These are phyloP conservation scores for Fusarium sp. DNA, from an alignment of 2,329 filamentous ascomycete species.

Conservation along the genomic window DNA sequence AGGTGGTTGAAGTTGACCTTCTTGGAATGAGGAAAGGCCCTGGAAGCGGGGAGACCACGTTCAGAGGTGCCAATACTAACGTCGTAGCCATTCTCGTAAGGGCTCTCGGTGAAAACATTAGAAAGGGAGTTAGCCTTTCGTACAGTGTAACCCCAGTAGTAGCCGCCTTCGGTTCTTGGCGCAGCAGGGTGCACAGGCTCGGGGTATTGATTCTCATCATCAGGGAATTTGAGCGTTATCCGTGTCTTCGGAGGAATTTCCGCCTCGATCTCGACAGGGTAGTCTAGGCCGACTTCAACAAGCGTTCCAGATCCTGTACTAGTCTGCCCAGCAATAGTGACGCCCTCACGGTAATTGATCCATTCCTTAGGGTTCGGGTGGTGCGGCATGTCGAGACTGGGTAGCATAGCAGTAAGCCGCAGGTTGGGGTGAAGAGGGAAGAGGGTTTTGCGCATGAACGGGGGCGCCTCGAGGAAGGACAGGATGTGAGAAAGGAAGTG, in stretches of 20 bases:
- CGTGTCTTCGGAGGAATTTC: constrained; percentile 79
- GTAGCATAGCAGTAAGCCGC: constrained; percentile 78
- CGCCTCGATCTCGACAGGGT: constrained; percentile 69
- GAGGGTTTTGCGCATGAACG: constrained; percentile 81
- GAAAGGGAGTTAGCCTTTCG: constrained; percentile 77
- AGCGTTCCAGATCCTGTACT: constrained; percentile 64
- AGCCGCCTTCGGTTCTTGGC: constrained; percentile 82
- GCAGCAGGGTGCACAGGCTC: constrained; percentile 76
- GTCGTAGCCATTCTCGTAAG: constrained; percentile 84
- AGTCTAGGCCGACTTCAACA: constrained; percentile 71
- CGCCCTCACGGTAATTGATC: constrained; percentile 84
- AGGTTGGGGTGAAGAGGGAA: constrained; percentile 87
- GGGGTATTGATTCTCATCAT: constrained; percentile 60
- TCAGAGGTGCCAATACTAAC: constrained; percentile 88
- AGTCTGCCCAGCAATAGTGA: constrained; percentile 68
- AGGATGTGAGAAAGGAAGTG: constrained; percentile 86
- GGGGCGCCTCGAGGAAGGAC: constrained; percentile 86
- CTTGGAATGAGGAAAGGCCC: constrained; percentile 61
- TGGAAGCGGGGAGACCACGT: constrained; percentile 71
- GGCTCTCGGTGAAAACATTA: constrained; percentile 81
- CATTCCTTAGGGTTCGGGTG: constrained; percentile 83
- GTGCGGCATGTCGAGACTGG: constrained; percentile 87
- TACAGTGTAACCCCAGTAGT: constrained; percentile 88
- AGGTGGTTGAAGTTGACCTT: constrained; percentile 75
- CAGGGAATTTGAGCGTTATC: constrained; percentile 78